Conservation (phyloP, 495 filamentous ascomycete species). For the Neohortaea acidophila region DNA sequence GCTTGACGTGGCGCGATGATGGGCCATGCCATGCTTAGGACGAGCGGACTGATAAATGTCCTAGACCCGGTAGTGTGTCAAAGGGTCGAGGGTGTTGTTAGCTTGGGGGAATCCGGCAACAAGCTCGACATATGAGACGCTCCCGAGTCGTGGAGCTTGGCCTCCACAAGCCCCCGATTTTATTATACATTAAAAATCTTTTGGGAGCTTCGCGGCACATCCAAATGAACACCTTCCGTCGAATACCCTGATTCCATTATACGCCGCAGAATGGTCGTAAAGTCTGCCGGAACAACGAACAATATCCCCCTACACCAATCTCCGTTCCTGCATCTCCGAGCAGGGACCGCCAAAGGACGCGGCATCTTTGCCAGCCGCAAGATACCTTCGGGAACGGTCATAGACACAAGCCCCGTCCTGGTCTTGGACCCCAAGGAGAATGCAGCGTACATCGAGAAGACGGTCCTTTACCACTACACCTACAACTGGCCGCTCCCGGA, state of each 20-base stretch:
- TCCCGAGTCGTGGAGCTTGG: no score
- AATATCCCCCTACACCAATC: conserved; percentile 15
- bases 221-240: no score
- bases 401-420: conserved; percentile 40
- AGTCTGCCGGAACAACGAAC: conserved; percentile 3
- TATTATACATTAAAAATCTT: no score
- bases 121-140: no score
- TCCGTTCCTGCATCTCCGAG: conserved; percentile 8
- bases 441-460: conserved; percentile 33
- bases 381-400: conserved; percentile 34
- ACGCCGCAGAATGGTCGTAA: no score
- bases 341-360: conserved; percentile 30
- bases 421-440: conserved; percentile 34
- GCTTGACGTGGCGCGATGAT: conserved; percentile 22
- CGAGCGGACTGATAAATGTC: no score
- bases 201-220: no score
- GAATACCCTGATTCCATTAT: no score
- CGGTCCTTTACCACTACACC: conserved; percentile 39
- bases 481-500: conserved; percentile 32
- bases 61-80: no score
- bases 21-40: conserved; percentile 13
- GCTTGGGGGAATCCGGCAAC: no score
- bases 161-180: no score
- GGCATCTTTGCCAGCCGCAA: conserved; percentile 34
- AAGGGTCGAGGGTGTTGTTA: no score